Conservation (phyloP, 139 green algal genomes). For the Volvox africanus region DNA sequence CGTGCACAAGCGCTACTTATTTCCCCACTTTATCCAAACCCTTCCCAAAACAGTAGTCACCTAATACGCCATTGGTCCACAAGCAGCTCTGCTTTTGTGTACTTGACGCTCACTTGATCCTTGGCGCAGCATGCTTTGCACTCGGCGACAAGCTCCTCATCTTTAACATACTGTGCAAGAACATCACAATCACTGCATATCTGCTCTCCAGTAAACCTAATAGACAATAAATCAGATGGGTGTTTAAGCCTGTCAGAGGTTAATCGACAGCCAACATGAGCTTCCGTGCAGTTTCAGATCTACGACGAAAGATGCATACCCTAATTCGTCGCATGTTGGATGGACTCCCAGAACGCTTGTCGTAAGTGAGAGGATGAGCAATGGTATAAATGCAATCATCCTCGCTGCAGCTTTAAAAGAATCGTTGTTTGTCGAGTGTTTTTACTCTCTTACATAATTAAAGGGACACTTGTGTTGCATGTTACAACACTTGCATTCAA, state of each 20-base stretch:
- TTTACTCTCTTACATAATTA: no score
- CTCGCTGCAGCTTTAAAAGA: not conserved
- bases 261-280: no score
- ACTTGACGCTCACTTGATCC: not conserved
- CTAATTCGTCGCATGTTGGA: slow-evolving; percentile 29
- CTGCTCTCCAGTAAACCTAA: slow-evolving; percentile 3
- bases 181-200: slow-evolving; percentile 33
- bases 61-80: slow-evolving; percentile 32
- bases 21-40: no score
- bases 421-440: no score
- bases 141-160: slow-evolving; percentile 27
- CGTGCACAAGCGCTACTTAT: no score
- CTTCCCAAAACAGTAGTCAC: not conserved
- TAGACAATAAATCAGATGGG: not conserved
- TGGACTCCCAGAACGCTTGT: not conserved
- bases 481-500: no score
- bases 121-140: slow-evolving; percentile 26
- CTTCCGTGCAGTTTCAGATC: not conserved
- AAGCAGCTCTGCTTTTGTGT: slow-evolving; percentile 34
- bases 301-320: not conserved
- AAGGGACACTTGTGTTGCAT: no score
- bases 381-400: not conserved
- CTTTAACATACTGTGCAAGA: slow-evolving; percentile 17
- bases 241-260: no score
- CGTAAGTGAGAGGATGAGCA: not conserved